These are phyloP conservation scores for Galerina marginata DNA, from an alignment of 768 basidiomycete species.

Conservation along the genomic window DNA sequence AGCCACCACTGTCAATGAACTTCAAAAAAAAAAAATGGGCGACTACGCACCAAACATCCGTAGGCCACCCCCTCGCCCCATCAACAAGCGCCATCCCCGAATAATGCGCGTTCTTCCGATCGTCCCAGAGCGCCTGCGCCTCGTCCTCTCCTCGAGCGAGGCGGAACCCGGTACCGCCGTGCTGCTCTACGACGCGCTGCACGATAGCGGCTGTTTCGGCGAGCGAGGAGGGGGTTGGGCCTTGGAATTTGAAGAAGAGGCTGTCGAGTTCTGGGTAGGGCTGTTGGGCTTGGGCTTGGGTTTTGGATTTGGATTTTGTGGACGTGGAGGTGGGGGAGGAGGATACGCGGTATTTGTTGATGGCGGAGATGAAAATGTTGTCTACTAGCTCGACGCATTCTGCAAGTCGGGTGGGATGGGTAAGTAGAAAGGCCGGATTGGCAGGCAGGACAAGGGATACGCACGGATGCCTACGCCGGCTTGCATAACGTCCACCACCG, in stretches of 20 bases:
- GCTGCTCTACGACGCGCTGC: conserved; percentile 58
- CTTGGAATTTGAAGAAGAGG: conserved; percentile 90
- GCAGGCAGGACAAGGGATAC: too few species aligned
- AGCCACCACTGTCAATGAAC: neutral
- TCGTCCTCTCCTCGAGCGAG: conserved; percentile 69
- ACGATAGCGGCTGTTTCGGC: conserved; percentile 65
- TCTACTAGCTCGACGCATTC: conserved; percentile 90
- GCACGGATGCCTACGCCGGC: conserved; percentile 78
- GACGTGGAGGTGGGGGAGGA: neutral
- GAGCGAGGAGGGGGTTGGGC: conserved; percentile 63
- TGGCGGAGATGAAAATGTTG: conserved; percentile 66
- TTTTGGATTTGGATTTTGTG: neutral
- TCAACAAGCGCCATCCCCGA: conserved; percentile 60
- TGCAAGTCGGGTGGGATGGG: conserved; percentile 23
- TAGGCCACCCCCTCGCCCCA: conserved; percentile 66
- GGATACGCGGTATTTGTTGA: conserved; percentile 61
- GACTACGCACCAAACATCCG: conserved; percentile 70
- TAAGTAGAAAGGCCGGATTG: conserved; percentile 8
- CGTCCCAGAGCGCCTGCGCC: conserved; percentile 75
- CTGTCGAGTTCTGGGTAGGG: conserved; percentile 70
- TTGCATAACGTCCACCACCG: conserved; percentile 75
- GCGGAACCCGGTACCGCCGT: conserved; percentile 72
- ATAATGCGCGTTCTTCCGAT: conserved; percentile 70
- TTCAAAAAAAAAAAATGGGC: too few species aligned
- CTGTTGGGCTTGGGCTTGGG: conserved; percentile 20